These are phyloP conservation scores for Diplodia mutila DNA, from an alignment of 2,329 filamentous ascomycete genomes.

Conservation along the genomic window DNA sequence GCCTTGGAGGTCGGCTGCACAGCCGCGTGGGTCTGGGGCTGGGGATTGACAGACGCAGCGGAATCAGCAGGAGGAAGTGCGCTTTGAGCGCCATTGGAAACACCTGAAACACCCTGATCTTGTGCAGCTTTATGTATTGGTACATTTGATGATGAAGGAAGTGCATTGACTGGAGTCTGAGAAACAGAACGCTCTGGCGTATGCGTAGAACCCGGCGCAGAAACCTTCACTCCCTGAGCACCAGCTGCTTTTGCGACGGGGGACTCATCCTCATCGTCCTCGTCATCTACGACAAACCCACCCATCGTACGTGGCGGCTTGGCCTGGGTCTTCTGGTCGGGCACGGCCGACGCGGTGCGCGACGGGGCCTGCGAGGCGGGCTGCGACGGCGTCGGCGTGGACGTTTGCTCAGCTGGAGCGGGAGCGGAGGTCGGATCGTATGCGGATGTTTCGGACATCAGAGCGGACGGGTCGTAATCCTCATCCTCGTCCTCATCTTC, in stretches of 20 bases:
- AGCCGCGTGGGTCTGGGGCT: slow-evolving; percentile 35
- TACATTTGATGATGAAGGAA: slow-evolving; percentile 61
- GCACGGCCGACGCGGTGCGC: slow-evolving; percentile 27
- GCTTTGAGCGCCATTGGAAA: slow-evolving; percentile 45
- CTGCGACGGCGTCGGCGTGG: slow-evolving; percentile 35
- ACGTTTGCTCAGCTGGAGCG: slow-evolving; percentile 30
- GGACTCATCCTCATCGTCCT: slow-evolving; percentile 60
- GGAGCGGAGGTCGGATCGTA: slow-evolving; percentile 30
- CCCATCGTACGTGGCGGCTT: slow-evolving; percentile 58
- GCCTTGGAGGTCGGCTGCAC: slow-evolving; percentile 49
- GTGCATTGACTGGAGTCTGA: slow-evolving; percentile 60
- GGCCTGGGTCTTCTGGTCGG: slow-evolving; percentile 33
- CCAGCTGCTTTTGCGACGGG: slow-evolving; percentile 54
- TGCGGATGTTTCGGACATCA: slow-evolving; percentile 31
- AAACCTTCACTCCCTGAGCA: slow-evolving; percentile 53
- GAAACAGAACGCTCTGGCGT: slow-evolving; percentile 59
- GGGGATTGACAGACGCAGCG: slow-evolving; percentile 36
- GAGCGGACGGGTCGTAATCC: slow-evolving; percentile 40
- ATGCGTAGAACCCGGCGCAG: slow-evolving; percentile 52
- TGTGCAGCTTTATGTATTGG: slow-evolving; percentile 62
- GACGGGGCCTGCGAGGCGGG: slow-evolving; percentile 30
- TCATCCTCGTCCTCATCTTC: slow-evolving; percentile 37
- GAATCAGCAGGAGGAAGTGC: slow-evolving; percentile 55
- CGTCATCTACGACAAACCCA: slow-evolving; percentile 67
- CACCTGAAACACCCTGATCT: slow-evolving; percentile 50